These are phyloP conservation scores for Thermothielavioides terrestris DNA, from an alignment of 495 filamentous ascomycete genomes.

Conservation along the genomic window DNA sequence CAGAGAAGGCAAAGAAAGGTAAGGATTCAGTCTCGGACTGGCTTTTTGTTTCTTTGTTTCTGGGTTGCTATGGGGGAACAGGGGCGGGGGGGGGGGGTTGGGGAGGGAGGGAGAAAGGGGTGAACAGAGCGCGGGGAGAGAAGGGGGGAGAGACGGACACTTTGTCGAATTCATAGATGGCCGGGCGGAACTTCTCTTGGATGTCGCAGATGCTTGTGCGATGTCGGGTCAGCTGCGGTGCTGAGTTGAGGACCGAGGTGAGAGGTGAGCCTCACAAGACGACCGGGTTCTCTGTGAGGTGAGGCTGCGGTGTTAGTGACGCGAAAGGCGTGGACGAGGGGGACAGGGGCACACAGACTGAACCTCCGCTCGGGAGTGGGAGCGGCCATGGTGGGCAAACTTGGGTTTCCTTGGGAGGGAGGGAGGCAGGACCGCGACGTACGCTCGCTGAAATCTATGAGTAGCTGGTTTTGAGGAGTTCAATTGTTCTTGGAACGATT, in stretches of 20 bases:
- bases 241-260: background rate
- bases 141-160: slow-evolving; percentile 42
- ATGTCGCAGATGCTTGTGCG: slow-evolving; percentile 76
- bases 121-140: background rate
- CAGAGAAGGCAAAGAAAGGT: too few species aligned
- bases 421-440: too few species aligned
- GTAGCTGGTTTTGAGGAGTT: too few species aligned
- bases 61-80: background rate
- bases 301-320: slow-evolving; percentile 8
- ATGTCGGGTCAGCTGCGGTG: background rate
- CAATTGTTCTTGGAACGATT: background rate
- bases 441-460: too few species aligned
- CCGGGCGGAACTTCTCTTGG: slow-evolving; percentile 82
- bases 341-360: slow-evolving; percentile 23
- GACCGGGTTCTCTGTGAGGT: slow-evolving; percentile 55
- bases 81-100: background rate
- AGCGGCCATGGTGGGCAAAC: slow-evolving; percentile 18
- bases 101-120: background rate
- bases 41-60: background rate
- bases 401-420: background rate
- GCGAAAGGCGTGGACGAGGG: background rate
- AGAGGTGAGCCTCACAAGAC: slow-evolving; percentile 57
- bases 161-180: slow-evolving; percentile 75
- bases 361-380: slow-evolving; percentile 29
- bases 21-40: background rate